phyloP scores from a whole-genome alignment of 177 flowering plant species.

The Telopea speciosissima region DNA sequence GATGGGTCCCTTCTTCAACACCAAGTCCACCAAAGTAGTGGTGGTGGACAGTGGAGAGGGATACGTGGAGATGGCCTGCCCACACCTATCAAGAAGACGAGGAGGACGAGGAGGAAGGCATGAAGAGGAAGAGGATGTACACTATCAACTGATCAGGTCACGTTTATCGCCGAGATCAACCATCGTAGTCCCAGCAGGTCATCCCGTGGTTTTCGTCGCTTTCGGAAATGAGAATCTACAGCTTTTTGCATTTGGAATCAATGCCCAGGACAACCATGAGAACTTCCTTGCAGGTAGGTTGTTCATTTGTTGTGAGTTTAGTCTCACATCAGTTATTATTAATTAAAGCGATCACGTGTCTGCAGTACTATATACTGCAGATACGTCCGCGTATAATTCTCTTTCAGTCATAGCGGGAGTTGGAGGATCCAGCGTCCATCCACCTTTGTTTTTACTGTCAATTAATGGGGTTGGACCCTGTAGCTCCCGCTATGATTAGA shows the following conservation, averaged over 20 bases:
- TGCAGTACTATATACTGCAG: too few relatives aligned
- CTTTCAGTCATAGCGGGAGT: too few relatives aligned
- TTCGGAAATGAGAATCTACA: slow-evolving; percentile 33
- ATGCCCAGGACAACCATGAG: slow-evolving; percentile 29
- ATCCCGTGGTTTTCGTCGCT: slow-evolving; percentile 41
- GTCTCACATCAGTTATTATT: too few relatives aligned
- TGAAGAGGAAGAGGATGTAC: not conserved
- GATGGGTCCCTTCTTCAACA: slow-evolving; percentile 39
- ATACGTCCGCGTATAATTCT: too few relatives aligned
- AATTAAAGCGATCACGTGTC: too few relatives aligned
- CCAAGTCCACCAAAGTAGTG: slow-evolving; percentile 34
- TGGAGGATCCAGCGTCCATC: too few relatives aligned
- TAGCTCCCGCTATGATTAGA: too few relatives aligned
- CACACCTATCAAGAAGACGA: slow-evolving; percentile 27
- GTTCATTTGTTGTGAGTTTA: too few relatives aligned
- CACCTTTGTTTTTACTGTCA: too few relatives aligned
- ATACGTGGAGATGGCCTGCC: slow-evolving; percentile 49
- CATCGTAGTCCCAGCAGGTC: slow-evolving; percentile 51
- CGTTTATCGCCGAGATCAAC: slow-evolving; percentile 26
- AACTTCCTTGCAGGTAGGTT: slow-evolving; percentile 45
- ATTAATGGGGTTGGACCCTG: too few relatives aligned
- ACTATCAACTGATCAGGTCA: slow-evolving; percentile 33
- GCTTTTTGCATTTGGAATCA: slow-evolving; percentile 40
- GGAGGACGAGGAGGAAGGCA: not conserved
- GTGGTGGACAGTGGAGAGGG: slow-evolving; percentile 39